Evolutionary conservation across 192 early-diverging fungal species (phyloP), one percentile per base, ranked within the genome.

Genomic region (Cladochytrium replicatum): DNA sequence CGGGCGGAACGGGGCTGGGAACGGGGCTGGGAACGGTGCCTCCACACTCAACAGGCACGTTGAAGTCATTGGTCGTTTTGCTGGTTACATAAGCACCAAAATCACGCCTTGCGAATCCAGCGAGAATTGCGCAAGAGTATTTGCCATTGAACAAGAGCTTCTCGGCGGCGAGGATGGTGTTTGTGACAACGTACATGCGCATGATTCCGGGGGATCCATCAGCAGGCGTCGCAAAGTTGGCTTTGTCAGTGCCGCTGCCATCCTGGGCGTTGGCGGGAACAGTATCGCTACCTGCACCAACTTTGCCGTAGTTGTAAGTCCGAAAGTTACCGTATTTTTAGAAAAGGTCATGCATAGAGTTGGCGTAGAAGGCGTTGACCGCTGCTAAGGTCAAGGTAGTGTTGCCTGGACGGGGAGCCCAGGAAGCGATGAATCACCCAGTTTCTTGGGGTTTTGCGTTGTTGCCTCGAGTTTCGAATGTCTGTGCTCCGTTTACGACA

Each of bases 161-260:
- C 23, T 77, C 74, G 4, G 74, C 74, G 29, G 60, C 67, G 15
- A 77, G 30, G 48, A 77, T 67, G 32, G 71, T 71, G 40, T 46
- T 19, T 31, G 58, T 62, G 6, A 9, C 29, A 32, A 74, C 45
- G 54, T 69, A 79, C 68, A 75, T 73, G 61, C 57, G 55, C 74
- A 80, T 79, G 52, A 54, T 55, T 6, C 59, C 57, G 37, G 57
- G 47, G 21, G 66, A 57, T 28, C 76, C 76, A 31, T 79, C 77
- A 28, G 77, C 77, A 5, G 76, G 74, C 27, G 74, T 73, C n/a
- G 58, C 64, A 66, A 80, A 80, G 66, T 77, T 68, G 53, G 77
- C 80, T 43, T 82, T 82, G 57, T 79, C 71, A 53, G 48, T 66
- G 25, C 60, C 53, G 1, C 23, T 17, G 13, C 42, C 28, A 32